Conservation (phyloP, 148 eudicot species). For the Chenopodium suecicum region DNA sequence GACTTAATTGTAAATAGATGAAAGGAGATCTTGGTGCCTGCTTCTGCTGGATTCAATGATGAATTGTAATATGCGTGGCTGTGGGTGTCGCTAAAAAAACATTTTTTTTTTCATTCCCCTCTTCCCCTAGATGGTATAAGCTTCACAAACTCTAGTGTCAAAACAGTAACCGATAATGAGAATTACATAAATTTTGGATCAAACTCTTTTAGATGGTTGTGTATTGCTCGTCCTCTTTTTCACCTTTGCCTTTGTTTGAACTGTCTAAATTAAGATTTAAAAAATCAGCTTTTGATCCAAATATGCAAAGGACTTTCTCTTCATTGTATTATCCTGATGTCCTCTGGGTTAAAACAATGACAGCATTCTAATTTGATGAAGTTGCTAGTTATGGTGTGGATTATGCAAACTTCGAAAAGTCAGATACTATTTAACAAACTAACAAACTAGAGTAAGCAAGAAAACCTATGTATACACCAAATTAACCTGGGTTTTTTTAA, state of each 20-base stretch:
- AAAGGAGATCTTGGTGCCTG: constrained; percentile 13
- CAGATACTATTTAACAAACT: too few relatives aligned
- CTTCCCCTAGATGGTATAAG: constrained; percentile 9
- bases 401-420: background rate
- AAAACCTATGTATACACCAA: background rate
- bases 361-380: background rate
- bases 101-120: background rate
- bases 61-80: background rate
- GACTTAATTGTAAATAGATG: constrained; percentile 31
- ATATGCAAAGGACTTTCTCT: background rate
- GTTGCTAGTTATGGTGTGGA: too few relatives aligned
- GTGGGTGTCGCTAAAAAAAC: background rate
- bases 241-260: background rate
- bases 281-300: background rate
- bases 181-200: background rate
- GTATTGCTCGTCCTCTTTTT: background rate
- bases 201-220: background rate
- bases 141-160: background rate
- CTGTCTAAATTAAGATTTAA: background rate
- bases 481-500: too few relatives aligned
- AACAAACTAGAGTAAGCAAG: too few relatives aligned
- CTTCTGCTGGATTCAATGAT: constrained; percentile 7
- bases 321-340: background rate
- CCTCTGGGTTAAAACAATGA: background rate
- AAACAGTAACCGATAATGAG: background rate